These are phyloP conservation scores for Escovopsis sp. DNA, from an alignment of 2,329 filamentous ascomycete species.

Conservation along the genomic window DNA sequence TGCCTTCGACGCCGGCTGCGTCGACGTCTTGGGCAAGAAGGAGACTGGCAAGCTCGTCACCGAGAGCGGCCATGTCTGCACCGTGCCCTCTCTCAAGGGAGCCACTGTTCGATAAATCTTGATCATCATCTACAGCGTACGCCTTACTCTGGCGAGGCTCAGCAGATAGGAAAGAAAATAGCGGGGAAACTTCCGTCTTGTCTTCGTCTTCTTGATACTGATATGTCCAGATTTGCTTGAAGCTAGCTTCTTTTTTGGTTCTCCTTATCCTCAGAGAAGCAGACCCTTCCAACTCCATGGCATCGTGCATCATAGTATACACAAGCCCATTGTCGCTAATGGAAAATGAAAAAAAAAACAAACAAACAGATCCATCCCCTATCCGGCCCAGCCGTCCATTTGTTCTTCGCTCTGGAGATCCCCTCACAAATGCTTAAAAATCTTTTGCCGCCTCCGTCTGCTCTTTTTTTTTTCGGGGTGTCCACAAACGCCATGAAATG, in stretches of 20 bases:
- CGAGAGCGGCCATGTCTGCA: slow-evolving; percentile 65
- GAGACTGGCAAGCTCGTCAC: slow-evolving; percentile 58
- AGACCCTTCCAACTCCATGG: no score
- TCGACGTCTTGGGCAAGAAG: slow-evolving; percentile 62
- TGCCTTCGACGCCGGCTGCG: slow-evolving; percentile 65
- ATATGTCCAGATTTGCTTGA: no score
- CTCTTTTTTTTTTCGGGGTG: background rate
- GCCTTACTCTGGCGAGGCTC: no score
- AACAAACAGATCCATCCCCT: background rate
- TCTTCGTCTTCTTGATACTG: no score
- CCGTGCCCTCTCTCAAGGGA: slow-evolving; percentile 63
- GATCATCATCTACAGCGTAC: no score
- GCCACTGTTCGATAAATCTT: slow-evolving; percentile 65
- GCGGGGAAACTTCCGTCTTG: no score
- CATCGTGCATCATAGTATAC: slow-evolving; percentile 1
- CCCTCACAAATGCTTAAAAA: background rate
- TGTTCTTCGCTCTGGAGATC: background rate
- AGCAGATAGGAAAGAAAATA: no score
- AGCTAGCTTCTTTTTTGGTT: no score
- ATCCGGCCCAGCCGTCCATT: background rate
- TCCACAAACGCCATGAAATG: slow-evolving; percentile 3
- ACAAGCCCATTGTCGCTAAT: background rate
- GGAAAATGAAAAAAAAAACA: background rate
- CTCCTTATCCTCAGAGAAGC: no score
- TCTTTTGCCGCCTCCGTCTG: background rate